Conservation (phyloP, 768 basidiomycete genomes). For the Tulasnella sp. region DNA sequence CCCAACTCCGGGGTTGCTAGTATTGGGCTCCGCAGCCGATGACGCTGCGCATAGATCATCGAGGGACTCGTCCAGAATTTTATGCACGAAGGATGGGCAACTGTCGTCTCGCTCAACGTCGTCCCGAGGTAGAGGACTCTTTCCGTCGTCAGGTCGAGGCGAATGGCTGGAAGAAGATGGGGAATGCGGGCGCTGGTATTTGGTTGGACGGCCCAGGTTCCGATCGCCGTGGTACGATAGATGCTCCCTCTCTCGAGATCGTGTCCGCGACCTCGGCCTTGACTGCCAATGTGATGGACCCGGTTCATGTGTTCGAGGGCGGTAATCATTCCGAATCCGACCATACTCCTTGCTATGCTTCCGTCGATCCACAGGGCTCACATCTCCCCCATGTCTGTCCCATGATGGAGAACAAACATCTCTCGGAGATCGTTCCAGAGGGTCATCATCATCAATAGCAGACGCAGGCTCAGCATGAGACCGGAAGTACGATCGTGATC, state of each 20-base stretch:
- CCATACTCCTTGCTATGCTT: background rate
- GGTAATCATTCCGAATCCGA: background rate
- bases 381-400: too few relatives aligned
- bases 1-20: background rate
- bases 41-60: background rate
- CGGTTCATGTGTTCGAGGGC: background rate
- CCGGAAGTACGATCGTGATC: background rate
- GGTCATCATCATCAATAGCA: background rate
- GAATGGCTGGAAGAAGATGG: background rate
- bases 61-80: background rate
- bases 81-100: background rate
- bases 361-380: background rate
- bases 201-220: too few relatives aligned
- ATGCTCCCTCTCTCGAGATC: background rate
- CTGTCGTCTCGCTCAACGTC: background rate
- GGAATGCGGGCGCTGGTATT: too few relatives aligned
- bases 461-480: background rate
- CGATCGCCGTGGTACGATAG: too few relatives aligned
- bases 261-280: background rate
- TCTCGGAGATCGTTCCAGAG: constrained; percentile 5
- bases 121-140: background rate
- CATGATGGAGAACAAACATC: background rate
- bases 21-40: background rate
- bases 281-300: background rate
- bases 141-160: background rate